Evolutionary conservation across 805 yeast species (phyloP).

Genomic region (Starmerella sp.): DNA sequence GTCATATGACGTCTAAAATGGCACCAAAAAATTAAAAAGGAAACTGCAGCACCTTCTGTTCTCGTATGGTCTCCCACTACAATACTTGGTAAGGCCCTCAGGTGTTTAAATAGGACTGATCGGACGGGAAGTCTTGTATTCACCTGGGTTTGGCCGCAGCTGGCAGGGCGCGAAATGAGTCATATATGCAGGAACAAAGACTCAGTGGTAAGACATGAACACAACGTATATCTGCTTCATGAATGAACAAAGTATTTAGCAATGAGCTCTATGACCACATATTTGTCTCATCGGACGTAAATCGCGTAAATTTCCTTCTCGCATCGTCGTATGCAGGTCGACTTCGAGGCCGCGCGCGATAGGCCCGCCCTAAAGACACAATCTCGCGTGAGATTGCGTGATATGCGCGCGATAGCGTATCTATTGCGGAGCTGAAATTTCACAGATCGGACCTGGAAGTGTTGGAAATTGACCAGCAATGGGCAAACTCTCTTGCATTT

Average conservation of each 20-base stretch:
- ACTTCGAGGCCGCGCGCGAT: too few species aligned
- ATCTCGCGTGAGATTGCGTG: slow-evolving; percentile 4
- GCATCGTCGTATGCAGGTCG: too few species aligned
- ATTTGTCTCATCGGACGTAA: too few species aligned
- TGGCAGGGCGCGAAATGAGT: background rate
- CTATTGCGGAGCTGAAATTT: background rate
- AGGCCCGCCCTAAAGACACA: background rate
- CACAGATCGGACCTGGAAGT: background rate
- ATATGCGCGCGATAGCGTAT: background rate
- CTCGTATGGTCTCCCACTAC: slow-evolving; percentile 5
- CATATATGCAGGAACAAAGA: background rate
- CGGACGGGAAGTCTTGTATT: slow-evolving; percentile 4
- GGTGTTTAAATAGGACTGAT: slow-evolving; percentile 4
- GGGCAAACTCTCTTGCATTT: background rate
- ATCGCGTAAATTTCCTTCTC: too few species aligned
- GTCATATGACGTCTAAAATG: too few species aligned
- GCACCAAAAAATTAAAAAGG: background rate
- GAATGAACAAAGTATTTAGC: too few species aligned
- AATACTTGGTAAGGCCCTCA: slow-evolving; percentile 4
- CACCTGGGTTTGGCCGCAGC: slow-evolving; percentile 5
- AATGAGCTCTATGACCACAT: too few species aligned
- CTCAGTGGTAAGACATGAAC: too few species aligned
- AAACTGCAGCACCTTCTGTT: slow-evolving; percentile 5
- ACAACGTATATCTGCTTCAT: too few species aligned
- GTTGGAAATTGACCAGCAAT: background rate